Conservation (phyloP, 129 eudicot species). For the Smallanthus sonchifolius region DNA sequence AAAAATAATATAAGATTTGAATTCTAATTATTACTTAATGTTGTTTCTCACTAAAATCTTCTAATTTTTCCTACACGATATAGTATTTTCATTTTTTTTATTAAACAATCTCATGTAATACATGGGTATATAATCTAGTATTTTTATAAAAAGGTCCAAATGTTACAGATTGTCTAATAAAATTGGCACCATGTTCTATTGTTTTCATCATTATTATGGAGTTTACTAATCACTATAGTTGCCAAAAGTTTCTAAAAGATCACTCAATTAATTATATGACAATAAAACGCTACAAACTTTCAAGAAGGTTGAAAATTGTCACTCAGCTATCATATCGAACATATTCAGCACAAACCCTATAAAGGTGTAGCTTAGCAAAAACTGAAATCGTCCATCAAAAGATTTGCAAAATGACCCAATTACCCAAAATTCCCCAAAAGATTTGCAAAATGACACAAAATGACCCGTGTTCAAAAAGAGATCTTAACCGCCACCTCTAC, state of each 20-base stretch:
- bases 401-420: conserved; percentile 14
- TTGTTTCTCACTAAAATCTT: too few relatives aligned
- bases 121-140: too few relatives aligned
- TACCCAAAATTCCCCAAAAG: too few relatives aligned
- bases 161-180: background rate
- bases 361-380: background rate
- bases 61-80: too few relatives aligned
- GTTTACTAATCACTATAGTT: background rate
- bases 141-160: conserved; percentile 1
- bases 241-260: background rate
- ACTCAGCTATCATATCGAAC: background rate
- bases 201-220: background rate
- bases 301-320: background rate
- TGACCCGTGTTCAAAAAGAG: background rate
- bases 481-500: background rate
- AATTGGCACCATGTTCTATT: background rate
- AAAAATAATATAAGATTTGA: too few relatives aligned
- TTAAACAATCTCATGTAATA: too few relatives aligned
- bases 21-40: too few relatives aligned
- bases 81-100: too few relatives aligned
- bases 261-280: background rate
- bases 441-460: too few relatives aligned
- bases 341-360: background rate
- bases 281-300: background rate
- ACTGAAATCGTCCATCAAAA: background rate